Conservation (phyloP, 805 yeast genomes). For the Candida germanica region DNA sequence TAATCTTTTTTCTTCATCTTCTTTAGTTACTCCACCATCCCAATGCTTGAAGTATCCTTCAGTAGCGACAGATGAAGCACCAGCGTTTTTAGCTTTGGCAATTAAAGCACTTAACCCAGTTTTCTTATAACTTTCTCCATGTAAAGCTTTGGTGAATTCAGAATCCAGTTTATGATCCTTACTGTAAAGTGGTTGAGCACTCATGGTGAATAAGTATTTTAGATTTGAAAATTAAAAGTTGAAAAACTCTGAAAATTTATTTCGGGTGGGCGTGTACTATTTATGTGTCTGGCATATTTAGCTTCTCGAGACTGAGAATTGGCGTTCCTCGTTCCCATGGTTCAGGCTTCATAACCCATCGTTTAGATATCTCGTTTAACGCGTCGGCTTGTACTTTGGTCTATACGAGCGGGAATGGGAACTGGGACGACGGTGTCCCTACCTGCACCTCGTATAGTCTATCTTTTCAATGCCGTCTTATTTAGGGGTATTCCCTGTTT, state of each 20-base stretch:
- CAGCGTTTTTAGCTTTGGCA: conserved; percentile 69
- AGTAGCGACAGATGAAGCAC: conserved; percentile 75
- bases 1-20: conserved; percentile 70
- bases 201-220: no score
- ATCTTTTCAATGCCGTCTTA: no score
- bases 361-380: no score
- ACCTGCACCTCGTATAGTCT: no score
- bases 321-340: conserved; percentile 10
- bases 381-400: no score
- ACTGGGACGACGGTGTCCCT: background rate
- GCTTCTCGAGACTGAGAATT: no score
- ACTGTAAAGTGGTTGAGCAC: conserved; percentile 27
- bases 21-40: conserved; percentile 83
- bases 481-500: no score
- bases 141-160: conserved; percentile 79
- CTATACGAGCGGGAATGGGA: background rate
- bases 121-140: conserved; percentile 69
- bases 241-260: no score
- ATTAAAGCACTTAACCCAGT: conserved; percentile 77
- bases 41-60: conserved; percentile 94
- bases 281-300: no score
- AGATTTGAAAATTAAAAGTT: no score
- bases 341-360: no score
- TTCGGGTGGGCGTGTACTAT: conserved; percentile 4
- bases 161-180: conserved; percentile 60